Evolutionary conservation across 805 yeast species (phyloP), one percentile per base, ranked within the genome.

Genomic region (Saturnispora dispora): DNA sequence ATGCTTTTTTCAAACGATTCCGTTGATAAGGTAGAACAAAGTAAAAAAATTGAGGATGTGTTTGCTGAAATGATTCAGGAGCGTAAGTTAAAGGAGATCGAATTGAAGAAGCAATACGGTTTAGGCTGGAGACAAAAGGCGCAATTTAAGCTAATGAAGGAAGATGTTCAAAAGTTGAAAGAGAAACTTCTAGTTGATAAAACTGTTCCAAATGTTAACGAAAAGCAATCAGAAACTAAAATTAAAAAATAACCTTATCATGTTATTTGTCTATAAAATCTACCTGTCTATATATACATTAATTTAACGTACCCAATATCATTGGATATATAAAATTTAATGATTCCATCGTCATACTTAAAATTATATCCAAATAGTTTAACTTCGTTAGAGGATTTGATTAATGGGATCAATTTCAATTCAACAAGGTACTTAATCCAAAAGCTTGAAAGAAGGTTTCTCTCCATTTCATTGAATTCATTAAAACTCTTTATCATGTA

Each of bases 1-100:
- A 76, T 79, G 48, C 60, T 88, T n/a, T 84, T 88, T 58, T 93
- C 95, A 22, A 83, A 85, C 61, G 93, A 86, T 62, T 67, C 85
- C 1, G 63, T 86, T n/a, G 83, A 81, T 17, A 83, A 78, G 53
- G 90, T 93, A 3, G 91, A 86, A 63, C 78, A 76, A 46, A 55
- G 65, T 11, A 64, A 61, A 50, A 61, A 58, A 47, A 61, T 64
- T 45, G 69, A 65, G 50, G 61, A 58, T 36, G 49, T 54, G 36
- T 65, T 60, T 42, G 68, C 66, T 22, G 68, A 65, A 50, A 30
- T 65, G 35, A 55, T 65, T 39, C 59, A 56, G 46, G 88, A 87
- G 20, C 53, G 10, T 66, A 81, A 52, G 76, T 81, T 15, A 74
- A 81, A 62, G 83, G 83, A 62, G 82, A 76, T 59, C 75, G 78